These are phyloP conservation scores for Daldinia grandis DNA, from an alignment of 495 filamentous ascomycete species.

Conservation along the genomic window DNA sequence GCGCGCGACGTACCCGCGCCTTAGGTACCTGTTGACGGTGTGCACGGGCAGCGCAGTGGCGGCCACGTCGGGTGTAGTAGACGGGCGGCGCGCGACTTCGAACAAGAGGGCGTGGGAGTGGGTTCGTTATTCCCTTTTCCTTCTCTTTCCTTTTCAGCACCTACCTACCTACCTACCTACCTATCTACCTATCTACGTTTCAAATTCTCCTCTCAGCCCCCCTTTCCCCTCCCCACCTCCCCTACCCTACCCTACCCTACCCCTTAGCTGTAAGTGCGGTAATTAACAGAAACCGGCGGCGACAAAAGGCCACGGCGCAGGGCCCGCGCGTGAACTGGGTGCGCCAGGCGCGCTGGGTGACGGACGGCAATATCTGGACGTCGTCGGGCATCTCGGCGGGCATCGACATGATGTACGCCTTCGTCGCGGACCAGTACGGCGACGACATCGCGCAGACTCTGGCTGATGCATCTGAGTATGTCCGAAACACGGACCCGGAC, in stretches of 20 bases:
- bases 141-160: background rate
- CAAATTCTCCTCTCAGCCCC: background rate
- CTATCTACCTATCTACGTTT: background rate
- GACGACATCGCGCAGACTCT: slow-evolving; percentile 38
- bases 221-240: background rate
- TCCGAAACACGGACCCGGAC: slow-evolving; percentile 44
- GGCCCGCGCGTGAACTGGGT: slow-evolving; percentile 66
- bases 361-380: slow-evolving; percentile 74
- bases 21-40: slow-evolving; percentile 68
- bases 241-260: background rate
- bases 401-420: slow-evolving; percentile 69
- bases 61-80: slow-evolving; percentile 65
- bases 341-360: slow-evolving; percentile 68
- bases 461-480: slow-evolving; percentile 48
- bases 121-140: slow-evolving; percentile 25
- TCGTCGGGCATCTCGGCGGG: slow-evolving; percentile 67
- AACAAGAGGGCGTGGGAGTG: slow-evolving; percentile 57
- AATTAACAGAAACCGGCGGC: background rate
- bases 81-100: slow-evolving; percentile 66
- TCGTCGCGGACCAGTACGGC: slow-evolving; percentile 57
- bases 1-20: slow-evolving; percentile 47
- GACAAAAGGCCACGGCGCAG: slow-evolving; percentile 44
- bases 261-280: background rate
- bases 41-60: slow-evolving; percentile 66
- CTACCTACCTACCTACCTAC: background rate